Percentiles rank a stretch among this genome's conserved stretches.
phyloP scores from a whole-genome alignment of 257 asterid genomes.

The Capsicum chinense region DNA sequence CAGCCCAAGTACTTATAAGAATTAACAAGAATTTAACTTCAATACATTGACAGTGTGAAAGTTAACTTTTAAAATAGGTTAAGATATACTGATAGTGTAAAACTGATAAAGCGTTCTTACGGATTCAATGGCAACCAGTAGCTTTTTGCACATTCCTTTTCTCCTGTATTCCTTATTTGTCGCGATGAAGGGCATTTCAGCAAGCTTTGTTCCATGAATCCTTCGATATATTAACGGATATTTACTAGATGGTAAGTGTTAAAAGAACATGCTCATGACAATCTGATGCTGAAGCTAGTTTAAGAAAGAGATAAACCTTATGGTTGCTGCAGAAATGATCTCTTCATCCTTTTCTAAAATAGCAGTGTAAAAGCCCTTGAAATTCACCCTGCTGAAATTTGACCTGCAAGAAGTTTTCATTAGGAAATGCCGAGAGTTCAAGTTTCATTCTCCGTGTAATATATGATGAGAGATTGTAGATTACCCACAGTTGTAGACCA shows the following conservation, averaged over 20 bases:
- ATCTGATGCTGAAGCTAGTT: neutral
- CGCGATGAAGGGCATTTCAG: conserved; percentile 73
- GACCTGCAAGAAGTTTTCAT: conserved; percentile 43
- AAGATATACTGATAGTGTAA: neutral
- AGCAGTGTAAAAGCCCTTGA: conserved; percentile 56
- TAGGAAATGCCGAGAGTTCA: neutral
- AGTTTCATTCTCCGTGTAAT: neutral
- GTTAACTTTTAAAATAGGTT: neutral
- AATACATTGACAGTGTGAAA: neutral
- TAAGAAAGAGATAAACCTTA: conserved; percentile 44
- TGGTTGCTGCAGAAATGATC: conserved; percentile 59
- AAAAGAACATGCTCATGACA: neutral
- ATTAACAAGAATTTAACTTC: neutral
- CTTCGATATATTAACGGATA: conserved; percentile 32
- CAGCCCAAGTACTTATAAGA: neutral
- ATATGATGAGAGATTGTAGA: conserved; percentile 5
- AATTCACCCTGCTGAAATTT: conserved; percentile 54
- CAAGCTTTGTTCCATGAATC: conserved; percentile 60
- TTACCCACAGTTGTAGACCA: conserved; percentile 63
- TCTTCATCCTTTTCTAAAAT: conserved; percentile 62
- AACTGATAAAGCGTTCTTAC: conserved; percentile 31
- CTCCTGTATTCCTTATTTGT: conserved; percentile 48
- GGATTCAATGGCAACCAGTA: conserved; percentile 57
- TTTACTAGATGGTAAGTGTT: neutral
- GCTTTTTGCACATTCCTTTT: conserved; percentile 61